Conservation (phyloP, 345 rosid species). For the Salix purpurea region DNA sequence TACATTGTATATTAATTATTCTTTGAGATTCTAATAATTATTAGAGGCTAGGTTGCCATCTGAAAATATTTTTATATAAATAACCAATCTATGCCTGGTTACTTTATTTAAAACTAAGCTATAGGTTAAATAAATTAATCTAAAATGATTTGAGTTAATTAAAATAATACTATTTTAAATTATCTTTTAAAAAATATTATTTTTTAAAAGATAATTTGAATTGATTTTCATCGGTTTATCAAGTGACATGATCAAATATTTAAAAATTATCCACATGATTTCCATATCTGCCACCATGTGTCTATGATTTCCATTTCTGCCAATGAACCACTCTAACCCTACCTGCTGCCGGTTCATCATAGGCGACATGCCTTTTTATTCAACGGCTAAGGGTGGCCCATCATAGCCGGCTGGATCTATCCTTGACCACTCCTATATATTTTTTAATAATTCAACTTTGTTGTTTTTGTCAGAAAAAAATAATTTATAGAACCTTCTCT, state of each 20-base stretch:
- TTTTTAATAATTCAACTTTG: not conserved
- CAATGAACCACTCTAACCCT: constrained; percentile 35
- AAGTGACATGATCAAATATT: too few species aligned
- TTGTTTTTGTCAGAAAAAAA: not conserved
- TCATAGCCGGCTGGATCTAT: not conserved
- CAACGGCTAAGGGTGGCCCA: constrained; percentile 24
- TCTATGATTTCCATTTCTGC: too few species aligned
- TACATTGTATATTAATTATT: not conserved
- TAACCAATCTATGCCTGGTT: too few species aligned
- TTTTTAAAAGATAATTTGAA: too few species aligned
- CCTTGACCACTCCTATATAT: not conserved
- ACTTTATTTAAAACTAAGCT: too few species aligned
- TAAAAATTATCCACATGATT: too few species aligned
- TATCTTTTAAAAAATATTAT: not conserved
- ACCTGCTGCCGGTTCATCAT: constrained; percentile 57
- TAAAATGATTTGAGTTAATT: too few species aligned
- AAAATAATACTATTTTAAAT: too few species aligned
- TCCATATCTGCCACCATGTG: too few species aligned
- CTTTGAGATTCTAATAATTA: not conserved
- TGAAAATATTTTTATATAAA: too few species aligned
- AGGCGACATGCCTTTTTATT: constrained; percentile 26
- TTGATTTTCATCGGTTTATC: too few species aligned
- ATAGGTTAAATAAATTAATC: too few species aligned
- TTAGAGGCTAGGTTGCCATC: not conserved
- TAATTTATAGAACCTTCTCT: not conserved